These are phyloP conservation scores for Lachnellula cervina DNA, from an alignment of 2,329 filamentous ascomycete genomes.

Conservation along the genomic window DNA sequence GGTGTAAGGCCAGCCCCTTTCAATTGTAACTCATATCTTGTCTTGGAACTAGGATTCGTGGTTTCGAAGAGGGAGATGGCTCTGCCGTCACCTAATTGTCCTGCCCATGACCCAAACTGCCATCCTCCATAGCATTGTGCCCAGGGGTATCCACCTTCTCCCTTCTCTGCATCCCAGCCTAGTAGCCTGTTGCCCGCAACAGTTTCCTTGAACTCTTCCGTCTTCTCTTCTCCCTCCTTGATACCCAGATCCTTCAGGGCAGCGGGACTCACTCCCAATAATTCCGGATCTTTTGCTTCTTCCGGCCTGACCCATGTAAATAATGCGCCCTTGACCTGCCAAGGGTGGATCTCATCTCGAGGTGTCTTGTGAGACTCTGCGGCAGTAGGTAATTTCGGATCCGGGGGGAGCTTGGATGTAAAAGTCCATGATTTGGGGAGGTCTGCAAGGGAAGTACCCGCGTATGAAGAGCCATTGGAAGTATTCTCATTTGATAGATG, in stretches of 20 bases:
- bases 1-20: conserved; percentile 93
- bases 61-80: conserved; percentile 93
- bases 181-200: conserved; percentile 79
- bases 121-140: conserved; percentile 94
- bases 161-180: conserved; percentile 66
- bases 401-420: conserved; percentile 66
- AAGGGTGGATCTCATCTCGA: conserved; percentile 69
- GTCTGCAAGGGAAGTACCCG: conserved; percentile 40
- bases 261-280: conserved; percentile 73
- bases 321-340: conserved; percentile 76
- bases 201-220: conserved; percentile 68
- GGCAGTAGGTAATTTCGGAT: conserved; percentile 74
- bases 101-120: conserved; percentile 83
- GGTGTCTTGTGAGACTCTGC: conserved; percentile 75
- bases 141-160: conserved; percentile 83
- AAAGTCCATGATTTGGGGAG: conserved; percentile 63
- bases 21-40: conserved; percentile 82
- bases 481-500: conserved; percentile 33
- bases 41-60: conserved; percentile 66
- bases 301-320: conserved; percentile 91
- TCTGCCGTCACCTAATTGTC: conserved; percentile 89
- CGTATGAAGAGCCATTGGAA: conserved; percentile 15
- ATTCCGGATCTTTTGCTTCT: conserved; percentile 63
- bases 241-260: conserved; percentile 82
- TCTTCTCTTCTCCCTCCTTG: conserved; percentile 59